phyloP scores from a whole-genome alignment of 2,329 filamentous ascomycete species.

The Onygenales sp. region DNA sequence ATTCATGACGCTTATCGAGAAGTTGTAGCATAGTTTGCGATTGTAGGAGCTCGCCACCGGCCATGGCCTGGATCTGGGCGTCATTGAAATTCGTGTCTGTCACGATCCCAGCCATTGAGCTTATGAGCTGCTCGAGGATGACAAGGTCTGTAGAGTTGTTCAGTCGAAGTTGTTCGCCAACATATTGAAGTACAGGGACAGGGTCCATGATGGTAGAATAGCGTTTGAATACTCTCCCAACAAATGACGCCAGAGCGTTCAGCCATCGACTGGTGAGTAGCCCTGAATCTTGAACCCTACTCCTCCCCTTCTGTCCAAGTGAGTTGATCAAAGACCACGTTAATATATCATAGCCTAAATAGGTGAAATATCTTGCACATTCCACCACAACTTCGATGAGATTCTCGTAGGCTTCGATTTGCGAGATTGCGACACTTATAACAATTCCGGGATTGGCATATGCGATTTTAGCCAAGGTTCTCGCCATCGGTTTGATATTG shows the following conservation, averaged over 20 bases:
- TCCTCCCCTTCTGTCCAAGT: slow-evolving; percentile 48
- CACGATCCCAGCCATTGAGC: slow-evolving; percentile 87
- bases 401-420: slow-evolving; percentile 91
- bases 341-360: slow-evolving; percentile 83
- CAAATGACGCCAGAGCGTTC: slow-evolving; percentile 79
- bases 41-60: slow-evolving; percentile 70
- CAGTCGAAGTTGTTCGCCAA: slow-evolving; percentile 69
- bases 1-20: slow-evolving; percentile 72
- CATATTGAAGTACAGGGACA: slow-evolving; percentile 78
- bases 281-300: slow-evolving; percentile 53
- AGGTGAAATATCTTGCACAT: slow-evolving; percentile 87
- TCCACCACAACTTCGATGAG: slow-evolving; percentile 91
- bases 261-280: slow-evolving; percentile 86
- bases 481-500: slow-evolving; percentile 77
- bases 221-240: slow-evolving; percentile 78
- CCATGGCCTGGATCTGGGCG: slow-evolving; percentile 75
- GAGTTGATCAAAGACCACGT: slow-evolving; percentile 83
- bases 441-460: slow-evolving; percentile 85
- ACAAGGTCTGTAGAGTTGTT: slow-evolving; percentile 87
- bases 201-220: slow-evolving; percentile 71
- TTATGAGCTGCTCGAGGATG: slow-evolving; percentile 80
- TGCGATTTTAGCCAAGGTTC: slow-evolving; percentile 83
- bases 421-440: slow-evolving; percentile 77
- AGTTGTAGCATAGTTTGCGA: slow-evolving; percentile 71
- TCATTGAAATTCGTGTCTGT: slow-evolving; percentile 83